Evolutionary conservation across 805 yeast genomes (phyloP), one percentile per base, ranked within the genome.

Genomic region (Hanseniaspora hatyaiensis): DNA sequence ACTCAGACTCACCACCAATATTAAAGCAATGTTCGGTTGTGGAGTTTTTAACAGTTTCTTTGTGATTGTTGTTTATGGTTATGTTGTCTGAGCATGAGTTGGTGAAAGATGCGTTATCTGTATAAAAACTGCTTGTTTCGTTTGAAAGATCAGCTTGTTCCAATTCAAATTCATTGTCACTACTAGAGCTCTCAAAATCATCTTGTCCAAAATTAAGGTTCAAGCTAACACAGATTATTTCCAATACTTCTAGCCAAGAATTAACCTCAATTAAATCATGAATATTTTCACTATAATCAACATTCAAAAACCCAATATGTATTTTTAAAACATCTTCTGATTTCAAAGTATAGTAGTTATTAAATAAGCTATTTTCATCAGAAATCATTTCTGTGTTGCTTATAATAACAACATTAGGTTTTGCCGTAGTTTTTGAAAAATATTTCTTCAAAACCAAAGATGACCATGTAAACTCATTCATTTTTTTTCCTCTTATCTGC

Each of bases 231-330:
- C 63, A 58, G 8, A 62, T 22, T 1, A 59, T 52, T 44, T 64
- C 67, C 26, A 64, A 42, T 8, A 61, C 26, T 19, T 53, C 52
- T 13, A 42, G 47, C 62, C 64, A 63, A 3, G 56, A 40, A 29
- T 56, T 54, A 1, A 63, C 54, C 50, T 64, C 67, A 0, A 58
- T 54, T 5, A 62, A 49, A 45, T 63, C 66, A 16, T 52, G 48
- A 0, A 61, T 53, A 20, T 47, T 44, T 8, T 63, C 61, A 43
- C 59, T 56, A 36, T 61, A 58, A 46, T 60, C 66, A 11, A 53
- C 53, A 48, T 64, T 60, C 31, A 59, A 49, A 40, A 54, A 64
- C 1, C 67, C 67, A 1, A 64, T 55, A 48, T 59, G 62, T 6
- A 63, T 48, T 40, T 62, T 64, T 24, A 40, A n/a, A 3, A 40